Evolutionary conservation across 2,329 filamentous ascomycete genomes (phyloP).

Genomic region (Fusarium subtropicale): DNA sequence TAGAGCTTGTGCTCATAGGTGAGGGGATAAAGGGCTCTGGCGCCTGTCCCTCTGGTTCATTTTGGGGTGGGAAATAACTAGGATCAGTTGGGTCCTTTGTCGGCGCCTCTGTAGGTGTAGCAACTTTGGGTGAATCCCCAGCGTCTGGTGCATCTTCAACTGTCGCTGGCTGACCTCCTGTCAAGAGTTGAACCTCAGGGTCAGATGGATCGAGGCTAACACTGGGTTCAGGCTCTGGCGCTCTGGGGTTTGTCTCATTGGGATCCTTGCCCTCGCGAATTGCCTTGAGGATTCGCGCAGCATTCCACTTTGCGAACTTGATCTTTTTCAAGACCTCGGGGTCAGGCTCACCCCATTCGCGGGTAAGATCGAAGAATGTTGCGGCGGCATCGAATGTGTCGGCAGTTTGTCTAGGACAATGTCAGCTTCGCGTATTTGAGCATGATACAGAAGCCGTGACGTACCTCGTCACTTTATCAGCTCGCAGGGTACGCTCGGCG

Average conservation of each 20-base stretch:
- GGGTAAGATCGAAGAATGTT: slow-evolving; percentile 89
- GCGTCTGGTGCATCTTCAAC: slow-evolving; percentile 66
- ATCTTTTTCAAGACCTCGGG: slow-evolving; percentile 85
- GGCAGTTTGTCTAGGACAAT: slow-evolving; percentile 78
- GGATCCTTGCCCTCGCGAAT: slow-evolving; percentile 92
- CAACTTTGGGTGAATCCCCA: slow-evolving; percentile 49
- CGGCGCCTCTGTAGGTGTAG: slow-evolving; percentile 45
- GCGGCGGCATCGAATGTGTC: slow-evolving; percentile 93
- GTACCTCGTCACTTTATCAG: slow-evolving; percentile 85
- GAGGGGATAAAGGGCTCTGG: slow-evolving; percentile 51
- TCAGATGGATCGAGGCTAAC: slow-evolving; percentile 71
- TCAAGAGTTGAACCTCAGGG: slow-evolving; percentile 68
- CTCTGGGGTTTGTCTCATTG: slow-evolving; percentile 86
- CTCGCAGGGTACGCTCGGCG: slow-evolving; percentile 83
- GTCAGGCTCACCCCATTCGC: slow-evolving; percentile 83
- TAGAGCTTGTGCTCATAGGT: slow-evolving; percentile 50
- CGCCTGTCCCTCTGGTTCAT: slow-evolving; percentile 20
- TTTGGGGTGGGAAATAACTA: slow-evolving; percentile 51
- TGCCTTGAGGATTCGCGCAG: slow-evolving; percentile 88
- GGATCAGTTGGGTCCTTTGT: slow-evolving; percentile 46
- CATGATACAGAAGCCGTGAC: neutral
- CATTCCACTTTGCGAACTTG: slow-evolving; percentile 97
- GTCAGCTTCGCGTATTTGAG: slow-evolving; percentile 2
- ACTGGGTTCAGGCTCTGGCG: slow-evolving; percentile 59
- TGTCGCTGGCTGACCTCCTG: slow-evolving; percentile 56